Evolutionary conservation across 306 rosid species (phyloP), one percentile per base, ranked within the genome.

Genomic region (Rosa rugosa): DNA sequence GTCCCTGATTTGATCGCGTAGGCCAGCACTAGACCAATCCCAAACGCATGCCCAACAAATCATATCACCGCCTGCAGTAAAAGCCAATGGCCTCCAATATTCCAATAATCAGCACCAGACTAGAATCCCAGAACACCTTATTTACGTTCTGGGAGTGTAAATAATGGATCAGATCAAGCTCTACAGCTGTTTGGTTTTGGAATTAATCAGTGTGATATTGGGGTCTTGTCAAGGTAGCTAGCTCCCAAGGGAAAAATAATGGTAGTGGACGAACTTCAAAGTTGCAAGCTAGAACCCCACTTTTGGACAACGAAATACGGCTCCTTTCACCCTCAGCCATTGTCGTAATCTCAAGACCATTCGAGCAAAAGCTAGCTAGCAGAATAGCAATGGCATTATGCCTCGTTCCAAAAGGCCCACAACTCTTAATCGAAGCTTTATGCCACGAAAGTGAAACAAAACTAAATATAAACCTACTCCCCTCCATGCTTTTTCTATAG

Each of bases 361-460:
- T 59, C 23, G 71, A 10, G 54, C 2, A 25, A 40, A 51, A 18
- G 54, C 53, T 3, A 44, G 75, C 36, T 14, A 45, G 49, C 63
- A 69, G 49, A 78, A 40, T 44, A 18, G 68, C 68, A 18, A 53
- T 18, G 36, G 23, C n/a, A 44, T 16, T 22, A 38, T 42, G 42
- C 20, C 5, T 71, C 40, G 22, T 56, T 69, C 68, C 27, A 70
- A 31, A 34, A 10, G 84, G 49, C 76, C 82, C 87, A 84, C 82
- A 56, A 14, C 45, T 47, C 36, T 16, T n/a, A 17, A 66, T 77
- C 86, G 54, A 47, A 11, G 46, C 65, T 68, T 80, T 77, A 66
- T 75, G 45, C 56, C 27, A 22, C 2, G 84, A 77, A 77, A 66
- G n/a, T 9, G 82, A 73, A 31, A 65, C n/a, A 42, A 11, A 11